Evolutionary conservation across 2,329 filamentous ascomycete genomes (phyloP), one percentile per base, ranked within the genome.

Genomic region (Alternaria sp.): DNA sequence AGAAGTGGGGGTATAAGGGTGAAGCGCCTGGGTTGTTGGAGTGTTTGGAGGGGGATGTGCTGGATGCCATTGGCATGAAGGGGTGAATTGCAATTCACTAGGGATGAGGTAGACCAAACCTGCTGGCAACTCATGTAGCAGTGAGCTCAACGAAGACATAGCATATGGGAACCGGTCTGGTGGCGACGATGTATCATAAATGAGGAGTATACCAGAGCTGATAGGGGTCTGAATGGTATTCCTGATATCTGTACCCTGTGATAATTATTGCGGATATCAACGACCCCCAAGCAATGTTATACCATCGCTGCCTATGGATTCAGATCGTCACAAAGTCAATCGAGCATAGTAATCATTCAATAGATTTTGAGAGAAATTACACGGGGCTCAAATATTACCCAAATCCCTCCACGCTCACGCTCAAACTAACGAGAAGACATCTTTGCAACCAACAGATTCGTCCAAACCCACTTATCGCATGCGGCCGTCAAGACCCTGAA

Each of bases 1-100:
- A 85, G 63, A 70, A 85, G 49, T 77, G 90, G 21, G 86, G 84
- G 0, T 91, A 88, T 86, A 80, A 83, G 54, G 86, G 87, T 0
- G 77, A 75, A 15, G 79, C 83, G n/a, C 76, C 76, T 2, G 82
- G 81, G 23, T 65, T 91, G 60, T 72, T 85, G 66, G 86, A 88
- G 21, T 36, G 21, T 15, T 10, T 77, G 4, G 74, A 74, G 52
- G 54, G 26, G 4, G 75, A 78, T 65, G 56, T 77, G 5, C 12
- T 73, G 43, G 70, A 67, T 54, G 71, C 64, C 4, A 28, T 28
- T 11, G 1, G 9, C 28, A 9, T 70, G 26, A 10, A 13, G 3
- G 30, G 13, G 6, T 50, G n/a, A 19, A 21, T 7, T 50, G 11
- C 6, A 19, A 6, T 21, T 19, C 12, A 19, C 15, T 15, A 4